Evolutionary conservation across 1,284 basidiomycete genomes (phyloP), one percentile per base, ranked within the genome.

Genomic region (Trametes sp.): DNA sequence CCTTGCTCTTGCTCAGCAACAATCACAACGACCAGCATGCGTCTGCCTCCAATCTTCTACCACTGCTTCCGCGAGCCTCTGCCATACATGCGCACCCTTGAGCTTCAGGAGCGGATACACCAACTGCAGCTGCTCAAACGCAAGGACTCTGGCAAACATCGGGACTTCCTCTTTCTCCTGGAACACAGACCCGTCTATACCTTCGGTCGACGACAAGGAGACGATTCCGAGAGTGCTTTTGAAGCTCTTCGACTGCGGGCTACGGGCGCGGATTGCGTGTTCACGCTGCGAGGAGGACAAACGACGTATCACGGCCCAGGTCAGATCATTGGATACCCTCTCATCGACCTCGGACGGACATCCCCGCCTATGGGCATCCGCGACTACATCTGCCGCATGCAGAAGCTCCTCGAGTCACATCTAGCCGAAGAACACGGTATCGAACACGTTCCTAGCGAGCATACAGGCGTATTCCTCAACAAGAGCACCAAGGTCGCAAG

Each of bases 301-400:
- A 86, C 96, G 59, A 99, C 98, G 2, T 99, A 95, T 76, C 98
- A 99, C 76, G 98, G 98, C 0, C 97, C 97, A 0, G 98, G 98
- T 2, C 98, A 99, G 77, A 82, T 99, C 65, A 93, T 98, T 14
- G 98, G 95, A 35, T 99, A 99, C 74, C 95, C 96, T 1, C 84
- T 98, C 54, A 81, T 98, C 48, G 96, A 99, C 77, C 83, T 98
- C 19, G 82, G 80, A 1, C 76, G 79, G 13, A 83, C 86, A 73
- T 56, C 63, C 28, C 74, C 78, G 5, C 68, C 76, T 59, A 70
- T 80, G 58, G 82, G 88, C 58, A 85, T 88, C 63, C 86, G 86
- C 48, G 89, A 89, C 65, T 95, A 94, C 72, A 87, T 95, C 45
- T 90, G 87, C 74, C 80, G 80, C 33, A 79, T 94, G 73, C 88